Evolutionary conservation across 129 eudicot genomes (phyloP).

Genomic region (Sambucus nigra): DNA sequence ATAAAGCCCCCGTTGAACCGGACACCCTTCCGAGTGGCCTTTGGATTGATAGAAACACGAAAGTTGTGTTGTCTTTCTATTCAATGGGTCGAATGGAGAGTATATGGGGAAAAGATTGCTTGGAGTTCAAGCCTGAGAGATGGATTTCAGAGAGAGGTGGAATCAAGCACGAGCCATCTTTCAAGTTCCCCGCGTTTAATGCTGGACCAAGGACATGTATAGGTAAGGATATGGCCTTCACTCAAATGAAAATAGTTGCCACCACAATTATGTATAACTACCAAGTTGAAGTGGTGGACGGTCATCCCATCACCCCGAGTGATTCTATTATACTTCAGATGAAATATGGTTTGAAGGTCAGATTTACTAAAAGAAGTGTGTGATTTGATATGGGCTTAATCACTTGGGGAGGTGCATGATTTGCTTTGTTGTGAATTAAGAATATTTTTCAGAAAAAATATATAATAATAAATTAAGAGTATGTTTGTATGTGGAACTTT

Average conservation of each 20-base stretch:
- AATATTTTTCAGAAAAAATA: too few relatives aligned
- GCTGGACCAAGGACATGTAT: slow-evolving; percentile 55
- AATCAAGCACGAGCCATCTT: slow-evolving; percentile 43
- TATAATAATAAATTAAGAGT: too few relatives aligned
- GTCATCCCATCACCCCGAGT: slow-evolving; percentile 23
- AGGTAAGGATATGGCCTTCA: slow-evolving; percentile 49
- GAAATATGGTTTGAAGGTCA: slow-evolving; percentile 48
- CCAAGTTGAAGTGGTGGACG: slow-evolving; percentile 29
- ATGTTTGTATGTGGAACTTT: too few relatives aligned
- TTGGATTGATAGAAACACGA: slow-evolving; percentile 13
- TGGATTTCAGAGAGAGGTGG: slow-evolving; percentile 38
- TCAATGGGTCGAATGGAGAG: slow-evolving; percentile 52
- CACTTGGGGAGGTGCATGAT: neutral
- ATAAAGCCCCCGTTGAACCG: slow-evolving; percentile 29
- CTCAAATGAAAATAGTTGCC: slow-evolving; percentile 41
- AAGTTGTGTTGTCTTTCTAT: slow-evolving; percentile 25
- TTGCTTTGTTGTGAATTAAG: neutral
- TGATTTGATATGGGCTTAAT: neutral
- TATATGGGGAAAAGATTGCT: slow-evolving; percentile 57
- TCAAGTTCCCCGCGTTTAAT: slow-evolving; percentile 39
- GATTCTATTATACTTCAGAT: slow-evolving; percentile 30
- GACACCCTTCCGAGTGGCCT: slow-evolving; percentile 57
- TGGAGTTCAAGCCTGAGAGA: slow-evolving; percentile 52
- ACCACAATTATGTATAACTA: slow-evolving; percentile 19
- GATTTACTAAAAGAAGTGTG: slow-evolving; percentile 4